Evolutionary conservation across 164 flowering plant genomes (phyloP).

Genomic region (Pachysandra terminalis): DNA sequence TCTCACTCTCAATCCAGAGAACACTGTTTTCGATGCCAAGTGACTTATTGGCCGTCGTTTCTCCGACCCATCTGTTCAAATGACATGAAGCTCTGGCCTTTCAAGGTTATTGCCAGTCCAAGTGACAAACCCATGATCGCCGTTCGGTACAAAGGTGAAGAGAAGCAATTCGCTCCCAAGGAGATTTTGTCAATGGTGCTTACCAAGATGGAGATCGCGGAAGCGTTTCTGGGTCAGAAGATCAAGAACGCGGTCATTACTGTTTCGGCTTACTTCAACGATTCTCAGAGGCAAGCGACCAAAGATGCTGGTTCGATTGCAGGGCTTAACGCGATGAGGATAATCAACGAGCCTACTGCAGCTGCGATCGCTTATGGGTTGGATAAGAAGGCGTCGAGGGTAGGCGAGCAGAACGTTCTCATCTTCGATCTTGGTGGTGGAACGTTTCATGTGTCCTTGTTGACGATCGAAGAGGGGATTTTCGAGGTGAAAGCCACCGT

Average conservation of each 20-base stretch:
- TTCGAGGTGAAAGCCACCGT: slow-evolving; percentile 4
- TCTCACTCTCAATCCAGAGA: not conserved
- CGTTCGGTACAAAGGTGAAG: not conserved
- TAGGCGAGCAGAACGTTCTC: not conserved
- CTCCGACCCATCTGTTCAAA: slow-evolving; percentile 2
- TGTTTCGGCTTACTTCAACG: slow-evolving; percentile 2
- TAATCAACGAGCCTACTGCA: slow-evolving; percentile 9
- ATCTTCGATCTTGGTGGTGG: slow-evolving; percentile 12
- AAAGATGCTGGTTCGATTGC: slow-evolving; percentile 1
- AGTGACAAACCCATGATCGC: slow-evolving; percentile 7
- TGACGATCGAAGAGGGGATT: slow-evolving; percentile 6
- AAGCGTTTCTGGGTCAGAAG: slow-evolving; percentile 1
- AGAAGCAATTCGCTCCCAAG: not conserved
- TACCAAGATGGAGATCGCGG: not conserved
- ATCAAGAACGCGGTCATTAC: slow-evolving; percentile 3
- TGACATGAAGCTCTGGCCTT: slow-evolving; percentile 7
- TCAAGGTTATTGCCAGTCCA: slow-evolving; percentile 1
- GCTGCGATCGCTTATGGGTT: slow-evolving; percentile 6
- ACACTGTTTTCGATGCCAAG: not conserved
- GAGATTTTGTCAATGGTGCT: slow-evolving; percentile 3
- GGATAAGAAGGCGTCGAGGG: slow-evolving; percentile 1
- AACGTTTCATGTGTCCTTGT: slow-evolving; percentile 3
- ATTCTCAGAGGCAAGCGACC: slow-evolving; percentile 1
- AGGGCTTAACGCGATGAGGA: slow-evolving; percentile 7
- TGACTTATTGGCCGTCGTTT: not conserved